Base-by-base conservation (phyloP, 2,329 filamentous ascomycete species). In the Beauveria caledonica region DNA sequence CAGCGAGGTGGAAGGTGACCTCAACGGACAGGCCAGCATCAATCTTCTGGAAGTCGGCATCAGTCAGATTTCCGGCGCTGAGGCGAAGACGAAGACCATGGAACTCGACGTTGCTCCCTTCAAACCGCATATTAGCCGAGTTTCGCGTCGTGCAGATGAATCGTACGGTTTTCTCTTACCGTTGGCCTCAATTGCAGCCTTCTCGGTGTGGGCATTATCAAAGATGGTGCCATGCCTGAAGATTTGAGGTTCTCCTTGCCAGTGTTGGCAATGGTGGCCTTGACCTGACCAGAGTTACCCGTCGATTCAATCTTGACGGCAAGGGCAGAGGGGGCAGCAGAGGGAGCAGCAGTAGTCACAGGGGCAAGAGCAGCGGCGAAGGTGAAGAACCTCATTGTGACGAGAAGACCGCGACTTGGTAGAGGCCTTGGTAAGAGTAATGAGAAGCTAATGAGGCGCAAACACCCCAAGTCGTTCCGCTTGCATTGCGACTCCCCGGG, bases 1-100 rank as follows among this genome's bases (percentile, higher is more conserved):
- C 75, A 39, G 80, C 82, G 36, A 82, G 74, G 65, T 85, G 80
- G 61, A 85, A 82, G 45, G 75, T 77, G 36, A 79, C 72, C 64
- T 80, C 76, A 63, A 85, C 74, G 9, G 79, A 78, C 69, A 82
- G 70, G 53, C 77, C 77, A 5, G 77, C 72, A 5, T 70, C 71
- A 58, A 86, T 76, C 40, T 72, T 71, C 65, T 79, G 70, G 70
- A 85, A 86, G 54, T 79, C 76, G 4, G 77, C 74, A 33, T 78
- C 75, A 19, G 66, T 71, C 25, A 85, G 74, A 45, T 73, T 70
- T 7, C 65, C 66, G 9, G 74, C 77, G 60, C 72, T 67, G 29
- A 82, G 67, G 42, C 75, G 77, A 40, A 81, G 70, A 60, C 78
- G 76, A 61, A 83, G 75, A 46, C 80, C 80, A 53, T 79, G 74